Base-by-base conservation (phyloP, 192 early-diverging fungal species). In the Podila epigama region DNA sequence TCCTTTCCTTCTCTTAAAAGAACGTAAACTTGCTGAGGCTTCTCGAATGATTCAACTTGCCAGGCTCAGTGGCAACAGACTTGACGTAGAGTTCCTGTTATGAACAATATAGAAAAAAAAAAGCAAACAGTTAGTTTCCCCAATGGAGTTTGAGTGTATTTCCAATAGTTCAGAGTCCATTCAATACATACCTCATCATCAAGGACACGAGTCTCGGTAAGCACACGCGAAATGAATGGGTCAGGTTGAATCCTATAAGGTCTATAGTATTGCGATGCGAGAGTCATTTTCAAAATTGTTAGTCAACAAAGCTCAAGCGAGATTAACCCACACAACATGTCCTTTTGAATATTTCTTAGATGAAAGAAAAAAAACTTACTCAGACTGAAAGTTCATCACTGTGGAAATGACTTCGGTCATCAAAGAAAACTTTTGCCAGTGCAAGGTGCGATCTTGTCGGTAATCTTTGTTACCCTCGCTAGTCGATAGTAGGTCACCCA, bases 371-470 rank as follows among this genome's bases (percentile, higher is more conserved):
- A 1, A 11, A 12, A 32, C 40, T 35, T 83, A 80, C 63, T 71
- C 59, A 2, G 68, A 48, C 67, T 92, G 90, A 65, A 84, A 91
- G 27, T 68, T 81, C 68, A 85, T 75, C 13, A 92, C 75, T 40
- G 71, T 89, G 12, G 89, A 75, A 51, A 92, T 83, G 1, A 85
- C 70, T 29, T 91, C 88, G 11, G 87, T 88, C 85, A 94, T 87
- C 44, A 90, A 52, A 33, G 86, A 58, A 73, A 90, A 92, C 71
- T 94, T 94, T 60, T 87, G 73, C 79, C 92, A 85, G 79, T 94
- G 91, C 51, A 94, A 81, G 11, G 80, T 82, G 9, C 91, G 90
- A 55, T 91, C 89, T 16, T 72, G 53, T 9, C 85, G 83, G 31
- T 81, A 67, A 66, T 93, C 90, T 35, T 86, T 84, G 71, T 92